phyloP scores from a whole-genome alignment of 2,329 filamentous ascomycete species.

The Monilinia laxa region DNA sequence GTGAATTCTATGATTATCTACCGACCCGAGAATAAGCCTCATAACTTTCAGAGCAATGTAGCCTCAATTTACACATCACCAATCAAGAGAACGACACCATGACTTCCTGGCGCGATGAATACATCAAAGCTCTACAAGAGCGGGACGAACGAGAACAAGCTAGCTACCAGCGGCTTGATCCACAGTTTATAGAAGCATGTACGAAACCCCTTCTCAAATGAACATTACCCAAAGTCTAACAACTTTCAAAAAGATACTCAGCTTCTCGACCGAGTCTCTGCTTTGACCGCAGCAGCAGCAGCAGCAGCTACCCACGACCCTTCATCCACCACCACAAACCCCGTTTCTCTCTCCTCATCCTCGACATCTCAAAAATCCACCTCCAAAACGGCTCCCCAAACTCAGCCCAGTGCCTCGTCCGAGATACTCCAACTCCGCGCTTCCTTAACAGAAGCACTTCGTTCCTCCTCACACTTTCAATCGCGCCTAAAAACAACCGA shows the following conservation, averaged over 20 bases:
- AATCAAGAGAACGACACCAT: slow-evolving; percentile 29
- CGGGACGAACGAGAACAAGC: slow-evolving; percentile 67
- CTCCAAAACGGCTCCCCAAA: slow-evolving; percentile 35
- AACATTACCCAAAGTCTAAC: slow-evolving; percentile 24
- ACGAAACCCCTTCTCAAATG: slow-evolving; percentile 37
- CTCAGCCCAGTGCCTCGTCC: slow-evolving; percentile 33
- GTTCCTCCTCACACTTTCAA: slow-evolving; percentile 68
- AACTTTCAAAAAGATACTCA: slow-evolving; percentile 53
- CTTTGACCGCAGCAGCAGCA: slow-evolving; percentile 61
- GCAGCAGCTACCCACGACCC: slow-evolving; percentile 41
- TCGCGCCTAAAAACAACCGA: slow-evolving; percentile 61
- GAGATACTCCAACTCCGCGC: slow-evolving; percentile 55
- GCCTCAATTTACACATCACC: slow-evolving; percentile 16
- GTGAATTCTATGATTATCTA: slow-evolving; percentile 4
- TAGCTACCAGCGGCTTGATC: slow-evolving; percentile 56
- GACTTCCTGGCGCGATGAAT: slow-evolving; percentile 71
- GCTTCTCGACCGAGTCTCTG: slow-evolving; percentile 65
- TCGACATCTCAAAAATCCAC: slow-evolving; percentile 40
- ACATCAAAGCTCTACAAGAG: slow-evolving; percentile 70
- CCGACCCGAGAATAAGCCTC: not conserved
- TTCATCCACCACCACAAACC: slow-evolving; percentile 28
- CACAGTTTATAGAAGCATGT: slow-evolving; percentile 79
- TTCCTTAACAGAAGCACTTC: slow-evolving; percentile 75
- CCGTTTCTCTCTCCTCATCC: slow-evolving; percentile 35
- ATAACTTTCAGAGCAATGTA: slow-evolving; percentile 21